Evolutionary conservation across 2,329 filamentous ascomycete genomes (phyloP), one percentile per base, ranked within the genome.

Genomic region (Paraphoma sp.): DNA sequence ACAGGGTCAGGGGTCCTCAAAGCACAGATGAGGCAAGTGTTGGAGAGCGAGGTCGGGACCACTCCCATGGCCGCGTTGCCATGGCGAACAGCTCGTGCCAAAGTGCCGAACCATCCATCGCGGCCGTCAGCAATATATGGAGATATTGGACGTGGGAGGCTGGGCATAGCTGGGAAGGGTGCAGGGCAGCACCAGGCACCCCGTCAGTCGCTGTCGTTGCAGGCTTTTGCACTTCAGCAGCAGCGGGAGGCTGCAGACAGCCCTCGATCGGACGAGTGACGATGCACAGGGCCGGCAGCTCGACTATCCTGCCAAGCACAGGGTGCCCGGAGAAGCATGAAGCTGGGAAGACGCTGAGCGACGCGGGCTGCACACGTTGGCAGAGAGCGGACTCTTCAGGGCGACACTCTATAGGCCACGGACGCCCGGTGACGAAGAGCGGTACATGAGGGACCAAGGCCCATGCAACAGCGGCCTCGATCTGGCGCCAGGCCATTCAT

Each of bases 401-500:
- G 41, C 53, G 47, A 49, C 46, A 45, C 54, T 60, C 56, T 63
- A 74, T 74, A 71, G 65, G 71, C 66, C 54, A 56, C 56, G 48
- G 60, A 43, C 48, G 60, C 61, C 50, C 64, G 61, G 61, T 47
- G 62, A 63, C 61, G 51, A 47, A 29, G 11, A 54, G 57, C 54
- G 59, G 65, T 68, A 66, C 64, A 42, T 42, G 40, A 42, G 40
- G 40, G 10, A 42, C 33, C 40, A 42, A 56, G 63, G 60, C 55
- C 54, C 60, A 62, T 60, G 63, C 58, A 64, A 51, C 54, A 64
- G 62, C 64, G 62, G 63, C 62, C 60, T 67, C 59, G 63, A 16
- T 53, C 66, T 73, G 69, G 67, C 65, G 70, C 63, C 70, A 67
- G 69, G 66, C 60, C 64, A 64, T 60, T 57, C 49, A 57, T 65